A percentile compares a stretch with the other conserved stretches of the same genome.
These are phyloP conservation scores for Laetiporus sulphureus DNA, from an alignment of 1,284 basidiomycete genomes.

Conservation along the genomic window DNA sequence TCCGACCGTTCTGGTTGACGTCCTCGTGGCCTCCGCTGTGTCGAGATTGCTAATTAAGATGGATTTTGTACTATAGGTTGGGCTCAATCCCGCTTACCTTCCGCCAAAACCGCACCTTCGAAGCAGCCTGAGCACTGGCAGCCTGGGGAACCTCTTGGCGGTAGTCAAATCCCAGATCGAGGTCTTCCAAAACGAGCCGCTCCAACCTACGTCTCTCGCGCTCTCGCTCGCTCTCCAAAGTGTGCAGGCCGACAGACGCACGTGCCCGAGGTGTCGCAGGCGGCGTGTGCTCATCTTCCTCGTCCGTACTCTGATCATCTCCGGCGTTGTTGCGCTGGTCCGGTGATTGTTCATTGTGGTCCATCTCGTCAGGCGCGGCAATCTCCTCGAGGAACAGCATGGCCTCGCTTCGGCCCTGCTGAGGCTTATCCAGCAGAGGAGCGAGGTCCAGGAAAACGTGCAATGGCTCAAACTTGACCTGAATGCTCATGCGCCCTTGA, in stretches of 20 bases:
- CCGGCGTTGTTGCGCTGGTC: background rate
- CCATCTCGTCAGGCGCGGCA: background rate
- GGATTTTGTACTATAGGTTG: no score
- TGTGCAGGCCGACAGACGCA: constrained; percentile 9
- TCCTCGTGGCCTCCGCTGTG: no score
- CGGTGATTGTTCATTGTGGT: no score
- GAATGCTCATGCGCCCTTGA: constrained; percentile 17
- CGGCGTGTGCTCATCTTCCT: constrained; percentile 28
- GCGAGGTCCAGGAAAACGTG: constrained; percentile 75
- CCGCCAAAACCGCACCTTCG: constrained; percentile 5
- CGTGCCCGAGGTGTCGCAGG: constrained; percentile 29
- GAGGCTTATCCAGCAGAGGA: constrained; percentile 31
- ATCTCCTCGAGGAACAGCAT: constrained; percentile 35
- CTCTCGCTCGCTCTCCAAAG: constrained; percentile 29
- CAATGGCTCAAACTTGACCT: constrained; percentile 47
- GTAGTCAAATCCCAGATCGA: constrained; percentile 46
- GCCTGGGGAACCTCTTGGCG: constrained; percentile 14
- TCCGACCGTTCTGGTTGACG: no score
- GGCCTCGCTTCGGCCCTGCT: constrained; percentile 25
- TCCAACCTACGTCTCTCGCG: constrained; percentile 38
- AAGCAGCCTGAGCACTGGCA: constrained; percentile 3
- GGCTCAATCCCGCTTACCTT: constrained; percentile 20
- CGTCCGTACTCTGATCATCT: constrained; percentile 12
- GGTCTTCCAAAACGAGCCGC: constrained; percentile 46
- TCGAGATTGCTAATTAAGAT: no score